A percentile compares a stretch with the other conserved stretches of the same genome.
phyloP scores from a whole-genome alignment of 805 yeast species.

The Spathaspora girioi region DNA sequence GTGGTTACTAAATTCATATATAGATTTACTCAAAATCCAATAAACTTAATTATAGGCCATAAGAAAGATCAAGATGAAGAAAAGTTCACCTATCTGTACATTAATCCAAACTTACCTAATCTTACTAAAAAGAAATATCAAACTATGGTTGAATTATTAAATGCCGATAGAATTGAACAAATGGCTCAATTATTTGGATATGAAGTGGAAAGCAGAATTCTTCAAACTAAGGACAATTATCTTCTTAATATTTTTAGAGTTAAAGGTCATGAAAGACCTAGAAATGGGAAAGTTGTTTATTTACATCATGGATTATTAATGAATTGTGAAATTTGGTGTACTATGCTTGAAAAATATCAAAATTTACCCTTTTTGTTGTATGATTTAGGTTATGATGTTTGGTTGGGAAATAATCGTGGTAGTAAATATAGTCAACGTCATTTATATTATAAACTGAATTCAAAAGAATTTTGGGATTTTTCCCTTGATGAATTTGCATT shows the following conservation, averaged over 20 bases:
- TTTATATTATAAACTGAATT: constrained; percentile 25
- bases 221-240: constrained; percentile 74
- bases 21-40: constrained; percentile 23
- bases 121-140: constrained; percentile 20
- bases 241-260: constrained; percentile 72
- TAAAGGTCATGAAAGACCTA: constrained; percentile 8
- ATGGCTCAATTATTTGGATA: constrained; percentile 71
- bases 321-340: constrained; percentile 77
- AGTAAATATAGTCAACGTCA: constrained; percentile 91
- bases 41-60: constrained; percentile 14
- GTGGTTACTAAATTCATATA: constrained; percentile 23
- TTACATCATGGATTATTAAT: constrained; percentile 90
- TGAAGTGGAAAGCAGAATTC: constrained; percentile 70
- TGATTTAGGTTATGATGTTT: constrained; percentile 87
- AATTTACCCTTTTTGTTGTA: constrained; percentile 71
- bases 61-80: constrained; percentile 4
- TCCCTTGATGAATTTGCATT: constrained; percentile 89
- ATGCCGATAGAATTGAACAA: constrained; percentile 54
- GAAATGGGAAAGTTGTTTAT: constrained; percentile 52
- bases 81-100: constrained; percentile 20
- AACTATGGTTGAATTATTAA: constrained; percentile 35
- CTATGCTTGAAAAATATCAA: constrained; percentile 35
- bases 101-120: constrained; percentile 13
- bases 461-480: constrained; percentile 77
- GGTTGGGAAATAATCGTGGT: constrained; percentile 62